Evolutionary conservation across 2,329 filamentous ascomycete species (phyloP), one percentile per base, ranked within the genome.

Genomic region (Clarireedia homoeocarpa): DNA sequence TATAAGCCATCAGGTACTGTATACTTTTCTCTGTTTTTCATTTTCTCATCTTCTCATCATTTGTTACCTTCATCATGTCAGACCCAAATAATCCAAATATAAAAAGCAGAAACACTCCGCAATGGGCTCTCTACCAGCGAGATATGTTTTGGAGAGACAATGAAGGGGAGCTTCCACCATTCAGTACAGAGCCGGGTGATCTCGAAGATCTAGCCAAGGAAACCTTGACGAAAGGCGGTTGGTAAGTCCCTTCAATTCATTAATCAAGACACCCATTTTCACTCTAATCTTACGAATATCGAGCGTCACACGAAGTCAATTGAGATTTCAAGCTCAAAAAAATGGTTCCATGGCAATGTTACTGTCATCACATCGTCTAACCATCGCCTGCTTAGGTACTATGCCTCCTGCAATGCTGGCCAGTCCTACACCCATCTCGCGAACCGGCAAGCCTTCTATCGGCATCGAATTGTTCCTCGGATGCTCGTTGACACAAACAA

Each of bases 401-500:
- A 82, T 59, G 76, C 79, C 27, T 80, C 78, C 12, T 80, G 74
- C 58, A 83, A 82, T 62, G 79, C 79, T 2, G 78, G 79, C 15
- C 73, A 75, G 57, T 81, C 77, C 0, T 73, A 72, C 62, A 76
- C 73, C 3, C 74, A 77, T 59, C 70, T 74, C n/a, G 78, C 78
- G 23, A 86, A 85, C 67, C 76, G 82, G 4, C 77, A 83, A 67
- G 79, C 83, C 51, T 86, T 86, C 72, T 83, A 80, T 70, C 75
- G 81, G 1, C 81, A 84, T 70, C 76, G 79, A 46, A 81, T 86
- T 62, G 74, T 86, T 48, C 81, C 82, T 0, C 76, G 77, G 46
- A 80, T 79, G 72, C 76, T 86, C 1, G 75, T 84, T 44, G 80
- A 85, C 68, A 84, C 79, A 6, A 49, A 34, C 52, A 40, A 82